Evolutionary conservation across 495 filamentous ascomycete species (phyloP), one percentile per base, ranked within the genome.

Genomic region (Pseudevernia furfuracea): DNA sequence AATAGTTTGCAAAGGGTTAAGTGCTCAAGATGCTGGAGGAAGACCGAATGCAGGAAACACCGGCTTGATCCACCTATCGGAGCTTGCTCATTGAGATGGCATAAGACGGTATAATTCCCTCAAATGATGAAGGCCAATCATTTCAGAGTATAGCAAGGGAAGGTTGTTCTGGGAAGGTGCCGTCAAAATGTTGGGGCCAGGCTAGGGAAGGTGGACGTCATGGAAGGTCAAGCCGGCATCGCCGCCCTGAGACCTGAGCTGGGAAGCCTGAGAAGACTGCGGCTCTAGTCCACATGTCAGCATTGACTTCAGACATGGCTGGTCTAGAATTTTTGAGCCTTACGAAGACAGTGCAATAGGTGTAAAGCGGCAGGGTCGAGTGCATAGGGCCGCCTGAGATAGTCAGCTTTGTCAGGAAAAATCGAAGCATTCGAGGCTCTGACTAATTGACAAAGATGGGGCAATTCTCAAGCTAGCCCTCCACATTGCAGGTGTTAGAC

Each of bases 401-500:
- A 28, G 41, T 49, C 55, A 44, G 62, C 62, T 64, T 64, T 64
- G 62, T 64, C 62, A 64, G 32, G 37, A 52, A 19, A 14, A 19
- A 19, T 28, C 46, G n/a, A 28, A 62, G 14, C 25, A 21, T 41
- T 23, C 21, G n/a, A 10, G 17, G 12, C 30, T 28, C 62, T 64
- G 23, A 64, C 62, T 64, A 58, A 64, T 28, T 64, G 37, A n/a
- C 25, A 43, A 56, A 34, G n/a, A 53, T 23, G 49, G 57, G 30
- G 32, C 23, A 46, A 58, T 9, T 34, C 23, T 59, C 37, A 59
- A 55, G 55, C 62, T 64, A 59, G 55, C 39, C 39, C 21, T 32
- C 21, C 21, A 10, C 10, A 11, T 19, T 39, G 17, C 43, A 37
- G 10, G 10, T 25, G 25, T 57, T 19, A 14, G 23, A 17, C 23